Evolutionary conservation across 2,329 filamentous ascomycete species (phyloP).

Genomic region (Teratosphaeriaceae sp.): DNA sequence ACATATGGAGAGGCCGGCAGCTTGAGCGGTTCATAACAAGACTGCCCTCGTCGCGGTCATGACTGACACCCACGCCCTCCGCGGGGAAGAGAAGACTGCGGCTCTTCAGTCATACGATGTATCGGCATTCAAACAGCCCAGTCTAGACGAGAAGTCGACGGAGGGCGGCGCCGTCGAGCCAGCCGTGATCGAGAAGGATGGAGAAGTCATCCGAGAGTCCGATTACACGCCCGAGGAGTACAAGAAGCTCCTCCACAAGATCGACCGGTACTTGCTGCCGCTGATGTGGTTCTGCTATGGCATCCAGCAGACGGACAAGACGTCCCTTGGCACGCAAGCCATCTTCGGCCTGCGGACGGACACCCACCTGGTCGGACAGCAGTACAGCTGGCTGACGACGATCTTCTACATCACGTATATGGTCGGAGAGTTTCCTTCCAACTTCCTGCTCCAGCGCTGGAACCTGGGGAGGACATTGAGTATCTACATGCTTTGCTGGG

Average conservation of each 20-base stretch:
- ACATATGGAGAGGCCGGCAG: no score
- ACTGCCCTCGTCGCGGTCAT: not conserved
- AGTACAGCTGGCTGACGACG: constrained; percentile 29
- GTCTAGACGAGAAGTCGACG: not conserved
- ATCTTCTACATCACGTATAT: constrained; percentile 40
- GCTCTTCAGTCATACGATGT: constrained; percentile 4
- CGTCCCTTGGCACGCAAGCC: constrained; percentile 32
- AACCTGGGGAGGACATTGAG: constrained; percentile 31
- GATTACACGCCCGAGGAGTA: constrained; percentile 25
- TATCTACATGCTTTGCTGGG: constrained; percentile 31
- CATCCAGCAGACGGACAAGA: constrained; percentile 46
- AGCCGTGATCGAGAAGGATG: constrained; percentile 7
- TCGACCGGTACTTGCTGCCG: constrained; percentile 41
- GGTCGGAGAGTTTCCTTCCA: constrained; percentile 31
- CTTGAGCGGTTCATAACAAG: not conserved
- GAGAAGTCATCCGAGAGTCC: constrained; percentile 14
- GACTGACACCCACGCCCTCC: not conserved
- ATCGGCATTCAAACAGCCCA: constrained; percentile 4
- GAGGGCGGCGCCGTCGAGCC: not conserved
- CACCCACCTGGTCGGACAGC: constrained; percentile 28
- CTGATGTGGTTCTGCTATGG: constrained; percentile 45
- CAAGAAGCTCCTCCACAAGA: constrained; percentile 29
- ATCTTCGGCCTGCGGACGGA: constrained; percentile 47
- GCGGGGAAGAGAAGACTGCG: constrained; percentile 3
- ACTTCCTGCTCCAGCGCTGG: constrained; percentile 30